phyloP scores from a whole-genome alignment of 2,329 filamentous ascomycete genomes.

The Didymellaceae sp. region DNA sequence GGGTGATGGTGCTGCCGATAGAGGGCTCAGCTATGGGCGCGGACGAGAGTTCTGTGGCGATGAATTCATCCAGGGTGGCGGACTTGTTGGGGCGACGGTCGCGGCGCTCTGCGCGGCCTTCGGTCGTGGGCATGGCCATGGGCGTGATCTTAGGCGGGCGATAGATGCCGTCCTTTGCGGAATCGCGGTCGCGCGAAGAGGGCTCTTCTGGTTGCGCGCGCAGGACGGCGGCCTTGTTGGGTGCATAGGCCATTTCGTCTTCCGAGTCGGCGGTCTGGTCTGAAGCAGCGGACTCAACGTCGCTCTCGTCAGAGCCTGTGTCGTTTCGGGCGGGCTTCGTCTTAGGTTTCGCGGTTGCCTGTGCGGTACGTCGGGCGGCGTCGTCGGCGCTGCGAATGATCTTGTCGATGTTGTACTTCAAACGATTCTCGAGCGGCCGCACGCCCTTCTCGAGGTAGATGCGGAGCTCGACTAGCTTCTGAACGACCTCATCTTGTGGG shows the following conservation, averaged over 20 bases:
- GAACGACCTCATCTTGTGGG: slow-evolving; percentile 72
- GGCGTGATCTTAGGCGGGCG: slow-evolving; percentile 87
- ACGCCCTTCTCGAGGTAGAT: slow-evolving; percentile 93
- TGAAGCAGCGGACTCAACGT: slow-evolving; percentile 36
- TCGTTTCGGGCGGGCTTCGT: slow-evolving; percentile 43
- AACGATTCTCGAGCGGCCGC: slow-evolving; percentile 82
- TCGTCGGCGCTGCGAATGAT: slow-evolving; percentile 88
- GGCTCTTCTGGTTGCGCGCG: slow-evolving; percentile 33
- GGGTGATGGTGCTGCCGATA: slow-evolving; percentile 86
- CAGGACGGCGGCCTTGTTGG: slow-evolving; percentile 61
- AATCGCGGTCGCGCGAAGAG: slow-evolving; percentile 34
- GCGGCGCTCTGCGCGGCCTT: slow-evolving; percentile 66
- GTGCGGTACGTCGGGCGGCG: slow-evolving; percentile 49
- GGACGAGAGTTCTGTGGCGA: slow-evolving; percentile 80
- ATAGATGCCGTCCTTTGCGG: slow-evolving; percentile 73
- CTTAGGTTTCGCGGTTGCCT: slow-evolving; percentile 27
- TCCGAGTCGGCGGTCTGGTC: slow-evolving; percentile 49
- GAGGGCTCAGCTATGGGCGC: slow-evolving; percentile 86
- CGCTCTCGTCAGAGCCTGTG: slow-evolving; percentile 52
- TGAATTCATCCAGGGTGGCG: slow-evolving; percentile 88
- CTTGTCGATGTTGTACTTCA: slow-evolving; percentile 96
- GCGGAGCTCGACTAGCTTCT: slow-evolving; percentile 89
- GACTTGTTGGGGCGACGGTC: slow-evolving; percentile 73
- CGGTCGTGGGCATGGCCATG: slow-evolving; percentile 76
- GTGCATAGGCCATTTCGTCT: slow-evolving; percentile 68